phyloP scores from a whole-genome alignment of 164 flowering plant genomes.

The Cinnamomum chago region DNA sequence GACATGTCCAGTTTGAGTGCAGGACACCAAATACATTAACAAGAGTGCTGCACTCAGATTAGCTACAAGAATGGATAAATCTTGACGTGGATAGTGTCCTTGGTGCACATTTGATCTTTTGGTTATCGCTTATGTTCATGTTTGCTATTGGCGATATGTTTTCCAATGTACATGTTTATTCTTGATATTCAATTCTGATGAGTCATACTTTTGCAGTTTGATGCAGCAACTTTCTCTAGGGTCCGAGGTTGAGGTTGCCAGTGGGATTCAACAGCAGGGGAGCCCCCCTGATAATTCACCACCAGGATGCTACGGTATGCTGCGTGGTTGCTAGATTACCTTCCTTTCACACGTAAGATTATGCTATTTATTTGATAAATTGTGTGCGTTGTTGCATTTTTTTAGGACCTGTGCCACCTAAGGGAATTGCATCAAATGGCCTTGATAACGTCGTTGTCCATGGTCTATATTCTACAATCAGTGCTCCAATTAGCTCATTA shows the following conservation, averaged over 20 bases:
- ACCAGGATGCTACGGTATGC: conserved; percentile 30
- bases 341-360: not conserved
- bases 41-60: no score
- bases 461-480: conserved; percentile 31
- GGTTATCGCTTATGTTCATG: not conserved
- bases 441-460: conserved; percentile 36
- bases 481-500: conserved; percentile 28
- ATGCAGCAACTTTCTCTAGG: conserved; percentile 39
- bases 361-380: conserved; percentile 6
- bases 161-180: not conserved
- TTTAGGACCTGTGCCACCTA: conserved; percentile 31
- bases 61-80: not conserved
- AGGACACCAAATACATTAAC: no score
- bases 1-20: no score
- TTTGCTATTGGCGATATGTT: not conserved
- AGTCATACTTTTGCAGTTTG: conserved; percentile 30
- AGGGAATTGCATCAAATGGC: conserved; percentile 27
- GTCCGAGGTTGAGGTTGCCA: conserved; percentile 41
- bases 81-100: not conserved
- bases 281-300: conserved; percentile 34
- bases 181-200: not conserved
- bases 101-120: not conserved
- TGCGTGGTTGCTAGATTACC: not conserved
- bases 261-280: conserved; percentile 20
- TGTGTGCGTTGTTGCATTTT: conserved; percentile 3